A percentile compares a stretch with the other conserved stretches of the same genome.
Evolutionary conservation across 2,329 filamentous ascomycete species (phyloP).

Genomic region (Domatiomyces globalis): DNA sequence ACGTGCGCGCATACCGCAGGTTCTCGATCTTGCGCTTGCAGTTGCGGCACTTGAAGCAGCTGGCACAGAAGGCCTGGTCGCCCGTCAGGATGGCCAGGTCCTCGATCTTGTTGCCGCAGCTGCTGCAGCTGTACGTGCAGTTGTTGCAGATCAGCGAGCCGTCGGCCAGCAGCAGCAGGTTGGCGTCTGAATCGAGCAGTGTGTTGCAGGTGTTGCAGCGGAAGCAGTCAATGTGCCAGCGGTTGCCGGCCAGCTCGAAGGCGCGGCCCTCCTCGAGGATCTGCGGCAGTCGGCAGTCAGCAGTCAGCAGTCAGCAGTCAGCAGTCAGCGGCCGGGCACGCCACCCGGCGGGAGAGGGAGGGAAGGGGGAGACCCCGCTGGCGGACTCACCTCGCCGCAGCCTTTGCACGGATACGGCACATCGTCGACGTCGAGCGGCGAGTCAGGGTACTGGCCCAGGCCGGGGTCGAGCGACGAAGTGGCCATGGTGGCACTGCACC

Average conservation of each 20-base stretch:
- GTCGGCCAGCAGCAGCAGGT: conserved; percentile 90
- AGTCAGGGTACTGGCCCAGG: conserved; percentile 30
- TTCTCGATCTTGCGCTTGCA: conserved; percentile 99
- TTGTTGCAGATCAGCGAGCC: conserved; percentile 98
- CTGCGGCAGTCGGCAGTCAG: conserved; percentile 32
- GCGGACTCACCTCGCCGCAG: conserved; percentile 62
- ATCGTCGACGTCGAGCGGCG: conserved; percentile 63
- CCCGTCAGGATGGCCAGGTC: conserved; percentile 94
- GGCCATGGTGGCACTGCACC: background rate
- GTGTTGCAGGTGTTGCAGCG: conserved; percentile 92
- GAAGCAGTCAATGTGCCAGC: conserved; percentile 99
- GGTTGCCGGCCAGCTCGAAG: conserved; percentile 87
- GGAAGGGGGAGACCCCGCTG: conserved; percentile 3
- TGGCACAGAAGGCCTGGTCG: conserved; percentile 94
- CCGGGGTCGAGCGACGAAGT: background rate
- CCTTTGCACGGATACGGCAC: conserved; percentile 76
- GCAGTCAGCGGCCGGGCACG: conserved; percentile 10
- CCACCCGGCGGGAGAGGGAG: conserved; percentile 11
- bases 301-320: conserved; percentile 2
- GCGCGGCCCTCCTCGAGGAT: conserved; percentile 98
- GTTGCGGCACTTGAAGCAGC: conserved; percentile 92
- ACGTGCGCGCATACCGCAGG: conserved; percentile 88
- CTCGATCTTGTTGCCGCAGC: conserved; percentile 94
- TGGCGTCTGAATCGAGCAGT: conserved; percentile 93
- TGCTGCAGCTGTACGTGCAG: conserved; percentile 96